A percentile compares a stretch with the other conserved stretches of the same genome.
phyloP scores from a whole-genome alignment of 192 early-diverging fungal species.

The Backusella macrospora region DNA sequence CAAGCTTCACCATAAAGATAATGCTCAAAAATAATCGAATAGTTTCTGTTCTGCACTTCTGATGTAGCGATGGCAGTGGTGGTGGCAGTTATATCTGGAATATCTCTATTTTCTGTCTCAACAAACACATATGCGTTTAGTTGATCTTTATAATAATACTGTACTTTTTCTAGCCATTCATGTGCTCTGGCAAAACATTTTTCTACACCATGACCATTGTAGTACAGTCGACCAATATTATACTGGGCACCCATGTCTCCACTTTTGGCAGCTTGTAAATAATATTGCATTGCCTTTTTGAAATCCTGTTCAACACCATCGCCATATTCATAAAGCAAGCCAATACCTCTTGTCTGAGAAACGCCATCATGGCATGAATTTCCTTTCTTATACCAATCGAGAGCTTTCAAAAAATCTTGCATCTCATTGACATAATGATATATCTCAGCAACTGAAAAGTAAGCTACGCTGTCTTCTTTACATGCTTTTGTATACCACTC shows the following conservation, averaged over 20 bases:
- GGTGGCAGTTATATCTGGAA: neutral
- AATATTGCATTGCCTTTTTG: neutral
- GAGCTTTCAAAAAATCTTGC: neutral
- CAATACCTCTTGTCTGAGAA: neutral
- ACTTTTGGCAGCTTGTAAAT: neutral
- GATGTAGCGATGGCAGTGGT: neutral
- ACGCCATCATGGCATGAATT: neutral
- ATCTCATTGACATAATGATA: neutral
- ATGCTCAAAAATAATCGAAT: neutral
- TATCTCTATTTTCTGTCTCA: neutral
- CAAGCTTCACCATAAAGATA: neutral
- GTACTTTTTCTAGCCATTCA: neutral
- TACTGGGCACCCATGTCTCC: neutral
- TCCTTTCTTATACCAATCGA: neutral
- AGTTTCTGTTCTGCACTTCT: neutral
- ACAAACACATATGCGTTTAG: neutral
- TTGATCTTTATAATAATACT: neutral
- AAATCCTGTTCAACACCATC: neutral
- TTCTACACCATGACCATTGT: neutral
- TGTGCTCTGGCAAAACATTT: neutral
- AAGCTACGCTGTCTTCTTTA: neutral
- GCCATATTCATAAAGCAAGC: slow-evolving; percentile 1
- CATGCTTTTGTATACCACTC: neutral
- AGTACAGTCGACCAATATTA: neutral
- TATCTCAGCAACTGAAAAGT: neutral